Evolutionary conservation across 2,329 filamentous ascomycete genomes (phyloP), one percentile per base, ranked within the genome.

Genomic region (Trichoderma sp.): DNA sequence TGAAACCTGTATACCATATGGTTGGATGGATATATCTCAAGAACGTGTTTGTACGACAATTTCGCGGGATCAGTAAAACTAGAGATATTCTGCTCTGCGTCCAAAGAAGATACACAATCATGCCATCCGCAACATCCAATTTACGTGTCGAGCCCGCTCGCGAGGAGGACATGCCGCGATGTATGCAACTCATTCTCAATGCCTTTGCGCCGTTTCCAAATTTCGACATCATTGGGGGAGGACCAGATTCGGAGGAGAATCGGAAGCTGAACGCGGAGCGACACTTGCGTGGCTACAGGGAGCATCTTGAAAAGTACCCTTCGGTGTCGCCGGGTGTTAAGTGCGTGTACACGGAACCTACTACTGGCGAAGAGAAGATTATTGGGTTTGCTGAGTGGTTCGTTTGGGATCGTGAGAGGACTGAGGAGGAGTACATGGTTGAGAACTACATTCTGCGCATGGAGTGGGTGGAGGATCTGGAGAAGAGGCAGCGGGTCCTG

Each of bases 131-230:
- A 2, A n/a, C 37, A 17, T 35, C 15, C 5, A 19, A 19, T 10
- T 48, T 69, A 3, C 67, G 67, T 25, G 39, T 69, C 52, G 64
- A 69, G 34, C 29, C 37, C 15, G 64, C 56, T 34, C 34, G 15
- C 3, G 67, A 69, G 69, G 60, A 70, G n/a, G 68, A 70, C 61
- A 57, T 68, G 60, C 66, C 66, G 13, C 59, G 66, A 17, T 70
- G 68, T 37, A 68, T 68, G 59, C 53, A 70, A n/a, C 53, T 70
- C n/a, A 7, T 65, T 15, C 61, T 68, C 22, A 15, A 34, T 12
- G 52, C 60, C 6, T 70, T 61, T 57, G 42, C 19, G 13, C 50
- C 52, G 9, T 52, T 70, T 6, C 68, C 68, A 0, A 56, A 66
- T 3, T 56, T 60, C 15, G 15, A 54, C 17, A 13, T 68, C 4